Base-by-base conservation (phyloP, 345 rosid species). In the Linum trigynum region DNA sequence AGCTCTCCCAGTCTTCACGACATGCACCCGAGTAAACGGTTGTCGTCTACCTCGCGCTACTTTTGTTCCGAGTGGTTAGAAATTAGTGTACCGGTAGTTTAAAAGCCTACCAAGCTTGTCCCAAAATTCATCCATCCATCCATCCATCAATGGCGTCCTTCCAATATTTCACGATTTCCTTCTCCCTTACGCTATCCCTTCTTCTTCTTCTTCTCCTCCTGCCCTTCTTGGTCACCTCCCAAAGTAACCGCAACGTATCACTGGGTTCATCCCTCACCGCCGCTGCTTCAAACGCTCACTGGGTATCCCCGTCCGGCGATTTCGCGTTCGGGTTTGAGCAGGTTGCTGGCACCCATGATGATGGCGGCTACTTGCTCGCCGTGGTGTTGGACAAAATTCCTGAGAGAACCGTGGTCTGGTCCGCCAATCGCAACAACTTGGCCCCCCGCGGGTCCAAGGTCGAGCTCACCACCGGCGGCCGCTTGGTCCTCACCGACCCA, bases 291-390 rank as follows among this genome's bases (percentile, higher is more conserved):
- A 50, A 40, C 69, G 45, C 76, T 12, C 38, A 38, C 5, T 76
- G 86, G 90, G 1, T 43, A 48, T 85, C 85, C 0, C 77, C 77
- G 5, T 81, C 87, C 0, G 80, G 81, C 4, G 85, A 85, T 11
- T 81, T 82, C 8, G 80, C 87, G 4, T 79, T 85, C 2, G 87
- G 90, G 35, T 83, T 85, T 65, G 75, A 39, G 16, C 45, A 70
- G 38, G 61, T 79, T 0, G 69, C 0, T 0, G 72, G 37, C 10
- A 1, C 48, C 5, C 10, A 23, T 23, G 32, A 23, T 23, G 12
- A 14, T 7, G 72, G 37, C 8, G 62, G 69, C 5, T 85, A 56
- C 71, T 40, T 81, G 12, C 65, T 82, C 5, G 75, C 82, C 16
- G 74, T 80, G 16, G 82, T 76, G 78, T 80, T 80, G 56, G 35